Percentiles rank a stretch among this genome's conserved stretches.
Conservation (phyloP, 108 stramenopile species). For the Fragilaria crotonensis region DNA sequence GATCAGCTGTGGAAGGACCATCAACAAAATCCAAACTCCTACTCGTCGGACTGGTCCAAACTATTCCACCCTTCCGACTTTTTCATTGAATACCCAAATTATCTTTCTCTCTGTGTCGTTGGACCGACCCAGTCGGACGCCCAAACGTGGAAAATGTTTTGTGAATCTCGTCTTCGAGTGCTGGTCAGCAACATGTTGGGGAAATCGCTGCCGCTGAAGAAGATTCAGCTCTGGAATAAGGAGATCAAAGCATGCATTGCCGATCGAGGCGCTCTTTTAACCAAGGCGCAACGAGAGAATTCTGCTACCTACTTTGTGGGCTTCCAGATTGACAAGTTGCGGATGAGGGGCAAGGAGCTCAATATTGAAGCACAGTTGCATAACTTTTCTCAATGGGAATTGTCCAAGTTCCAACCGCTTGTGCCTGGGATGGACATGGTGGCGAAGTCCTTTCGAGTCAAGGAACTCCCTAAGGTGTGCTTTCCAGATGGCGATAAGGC, state of each 20-base stretch:
- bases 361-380: slow-evolving; percentile 74
- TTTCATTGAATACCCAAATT: slow-evolving; percentile 91
- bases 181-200: slow-evolving; percentile 75
- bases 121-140: slow-evolving; percentile 85
- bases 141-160: slow-evolving; percentile 88
- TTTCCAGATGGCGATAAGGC: slow-evolving; percentile 79
- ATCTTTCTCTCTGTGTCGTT: slow-evolving; percentile 89
- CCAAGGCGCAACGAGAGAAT: slow-evolving; percentile 71
- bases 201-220: slow-evolving; percentile 64
- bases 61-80: slow-evolving; percentile 94
- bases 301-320: slow-evolving; percentile 80
- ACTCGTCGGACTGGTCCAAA: slow-evolving; percentile 60
- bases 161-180: slow-evolving; percentile 87
- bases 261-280: slow-evolving; percentile 61
- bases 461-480: slow-evolving; percentile 67
- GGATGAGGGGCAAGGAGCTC: slow-evolving; percentile 80
- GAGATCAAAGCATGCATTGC: slow-evolving; percentile 81
- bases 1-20: slow-evolving; percentile 71
- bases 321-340: slow-evolving; percentile 62
- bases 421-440: slow-evolving; percentile 80
- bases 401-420: slow-evolving; percentile 64
- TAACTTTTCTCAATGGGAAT: slow-evolving; percentile 78
- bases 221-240: slow-evolving; percentile 87
- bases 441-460: slow-evolving; percentile 57
- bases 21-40: slow-evolving; percentile 28